A percentile compares a stretch with the other conserved stretches of the same genome.
Evolutionary conservation across 2,329 filamentous ascomycete species (phyloP).

Genomic region (Lachnellula suecica): DNA sequence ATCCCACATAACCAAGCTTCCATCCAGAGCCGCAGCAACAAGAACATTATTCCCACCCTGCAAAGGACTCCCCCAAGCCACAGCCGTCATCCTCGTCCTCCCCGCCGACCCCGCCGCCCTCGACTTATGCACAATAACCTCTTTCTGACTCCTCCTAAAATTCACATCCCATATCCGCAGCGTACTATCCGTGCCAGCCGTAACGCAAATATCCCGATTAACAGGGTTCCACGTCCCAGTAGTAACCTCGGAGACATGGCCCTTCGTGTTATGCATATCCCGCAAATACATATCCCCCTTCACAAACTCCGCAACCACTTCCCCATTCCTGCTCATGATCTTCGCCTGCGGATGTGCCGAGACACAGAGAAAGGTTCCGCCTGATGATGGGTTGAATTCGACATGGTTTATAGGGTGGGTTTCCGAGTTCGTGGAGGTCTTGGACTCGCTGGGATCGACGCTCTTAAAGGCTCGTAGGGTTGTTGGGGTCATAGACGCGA

Average conservation of each 20-base stretch:
- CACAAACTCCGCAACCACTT: conserved; percentile 80
- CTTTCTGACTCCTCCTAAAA: conserved; percentile 83
- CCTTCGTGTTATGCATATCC: conserved; percentile 97
- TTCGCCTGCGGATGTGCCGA: conserved; percentile 88
- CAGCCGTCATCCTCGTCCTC: conserved; percentile 88
- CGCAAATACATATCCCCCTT: conserved; percentile 98
- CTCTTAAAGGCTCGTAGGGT: conserved; percentile 93
- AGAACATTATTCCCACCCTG: conserved; percentile 80
- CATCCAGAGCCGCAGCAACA: conserved; percentile 82
- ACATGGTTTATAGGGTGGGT: conserved; percentile 86
- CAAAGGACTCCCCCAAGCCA: conserved; percentile 76
- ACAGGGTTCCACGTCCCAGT: conserved; percentile 89
- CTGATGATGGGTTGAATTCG: conserved; percentile 80
- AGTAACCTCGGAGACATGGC: conserved; percentile 89
- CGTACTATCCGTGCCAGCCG: conserved; percentile 92
- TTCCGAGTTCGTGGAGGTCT: conserved; percentile 69
- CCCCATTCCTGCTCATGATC: conserved; percentile 85
- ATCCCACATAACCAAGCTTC: conserved; percentile 86
- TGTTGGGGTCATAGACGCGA: conserved; percentile 91
- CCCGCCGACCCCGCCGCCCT: conserved; percentile 84
- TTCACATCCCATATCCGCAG: conserved; percentile 97
- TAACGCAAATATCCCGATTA: conserved; percentile 81
- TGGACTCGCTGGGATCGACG: conserved; percentile 80
- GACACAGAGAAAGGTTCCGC: conserved; percentile 79
- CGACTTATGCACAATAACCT: conserved; percentile 95